These are phyloP conservation scores for Monosporascus sp. DNA, from an alignment of 2,329 filamentous ascomycete species.

Conservation along the genomic window DNA sequence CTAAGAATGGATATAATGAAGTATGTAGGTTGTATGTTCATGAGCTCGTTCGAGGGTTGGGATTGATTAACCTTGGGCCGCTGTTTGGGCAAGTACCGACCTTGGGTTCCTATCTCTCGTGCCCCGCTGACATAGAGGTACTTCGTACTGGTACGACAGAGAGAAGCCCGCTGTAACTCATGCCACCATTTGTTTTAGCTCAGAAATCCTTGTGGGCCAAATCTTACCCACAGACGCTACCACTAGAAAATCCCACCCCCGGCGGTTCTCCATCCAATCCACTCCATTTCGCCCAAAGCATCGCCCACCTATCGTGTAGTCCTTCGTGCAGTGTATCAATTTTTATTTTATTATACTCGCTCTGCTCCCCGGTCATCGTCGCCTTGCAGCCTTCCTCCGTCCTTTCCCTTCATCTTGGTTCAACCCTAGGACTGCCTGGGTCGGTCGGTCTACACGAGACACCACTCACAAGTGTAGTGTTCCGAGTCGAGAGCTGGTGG, in stretches of 20 bases:
- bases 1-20: too few species aligned
- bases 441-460: not conserved
- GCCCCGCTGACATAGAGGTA: too few species aligned
- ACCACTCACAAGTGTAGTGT: conserved; percentile 10
- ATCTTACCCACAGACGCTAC: not conserved
- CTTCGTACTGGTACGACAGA: too few species aligned
- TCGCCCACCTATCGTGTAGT: not conserved
- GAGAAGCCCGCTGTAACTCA: too few species aligned
- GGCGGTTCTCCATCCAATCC: conserved; percentile 1
- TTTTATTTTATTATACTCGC: conserved; percentile 1
- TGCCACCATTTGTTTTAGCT: too few species aligned
- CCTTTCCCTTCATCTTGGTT: conserved; percentile 9
- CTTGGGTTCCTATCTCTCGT: too few species aligned
- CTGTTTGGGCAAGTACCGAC: too few species aligned
- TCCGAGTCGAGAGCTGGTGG: conserved; percentile 7
- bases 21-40: too few species aligned
- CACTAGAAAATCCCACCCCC: not conserved
- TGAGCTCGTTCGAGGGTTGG: too few species aligned
- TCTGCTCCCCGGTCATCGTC: conserved; percentile 8
- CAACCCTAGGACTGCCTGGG: not conserved
- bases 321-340: not conserved
- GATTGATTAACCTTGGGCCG: too few species aligned
- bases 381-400: conserved; percentile 10
- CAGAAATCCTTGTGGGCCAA: too few species aligned
- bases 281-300: not conserved